Conservation (phyloP, 345 rosid genomes). For the Citrus sinensis region DNA sequence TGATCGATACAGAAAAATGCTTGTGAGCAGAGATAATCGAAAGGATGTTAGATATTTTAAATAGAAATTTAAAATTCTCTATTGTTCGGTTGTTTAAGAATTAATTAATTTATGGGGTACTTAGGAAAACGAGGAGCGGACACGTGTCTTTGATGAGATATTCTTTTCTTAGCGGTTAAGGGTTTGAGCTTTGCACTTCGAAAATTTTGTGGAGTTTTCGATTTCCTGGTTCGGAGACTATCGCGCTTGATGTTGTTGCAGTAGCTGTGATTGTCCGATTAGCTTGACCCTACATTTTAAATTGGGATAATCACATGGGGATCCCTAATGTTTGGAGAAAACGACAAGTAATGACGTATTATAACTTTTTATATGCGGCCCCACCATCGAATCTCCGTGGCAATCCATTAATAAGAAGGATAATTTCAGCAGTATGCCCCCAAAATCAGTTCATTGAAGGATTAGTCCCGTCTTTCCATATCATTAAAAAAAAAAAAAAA, state of each 20-base stretch:
- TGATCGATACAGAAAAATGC: not conserved
- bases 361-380: too few species aligned
- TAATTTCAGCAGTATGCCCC: too few species aligned
- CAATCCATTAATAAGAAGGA: too few species aligned
- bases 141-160: constrained; percentile 11
- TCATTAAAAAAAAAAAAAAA: too few species aligned
- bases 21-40: not conserved
- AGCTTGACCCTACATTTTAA: too few species aligned
- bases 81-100: not conserved
- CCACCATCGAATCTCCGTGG: too few species aligned
- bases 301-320: too few species aligned
- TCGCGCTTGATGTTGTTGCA: not conserved
- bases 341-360: too few species aligned
- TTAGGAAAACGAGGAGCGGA: not conserved
- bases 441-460: too few species aligned
- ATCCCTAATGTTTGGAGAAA: too few species aligned
- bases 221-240: not conserved
- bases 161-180: constrained; percentile 5
- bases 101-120: not conserved
- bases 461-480: too few species aligned
- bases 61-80: too few species aligned
- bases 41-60: not conserved
- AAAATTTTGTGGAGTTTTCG: not conserved
- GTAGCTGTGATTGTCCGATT: not conserved
- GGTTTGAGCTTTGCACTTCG: not conserved